Evolutionary conservation across 495 filamentous ascomycete species (phyloP), one percentile per base, ranked within the genome.

Genomic region (Collariella sp.): DNA sequence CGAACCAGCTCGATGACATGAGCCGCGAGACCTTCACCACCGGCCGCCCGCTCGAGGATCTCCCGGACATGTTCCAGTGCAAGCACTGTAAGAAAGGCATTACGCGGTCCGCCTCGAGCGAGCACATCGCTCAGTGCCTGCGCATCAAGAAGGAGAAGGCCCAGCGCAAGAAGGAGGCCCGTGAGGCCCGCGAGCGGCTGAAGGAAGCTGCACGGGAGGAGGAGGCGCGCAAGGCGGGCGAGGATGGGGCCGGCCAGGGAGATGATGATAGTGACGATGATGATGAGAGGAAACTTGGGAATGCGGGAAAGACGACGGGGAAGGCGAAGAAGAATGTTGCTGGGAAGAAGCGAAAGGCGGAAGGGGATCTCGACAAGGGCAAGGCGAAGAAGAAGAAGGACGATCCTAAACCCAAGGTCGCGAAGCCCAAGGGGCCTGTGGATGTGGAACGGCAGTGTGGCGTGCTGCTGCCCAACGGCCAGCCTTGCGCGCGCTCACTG

Each of bases 391-490:
- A 95, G 72, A 89, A 93, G 72, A 95, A 95, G 71, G 93, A 96
- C 69, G 91, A 97, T 57, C 88, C 89, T 2, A 96, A 96, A 65
- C 78, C 86, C 12, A 95, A 96, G 67, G 74, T 79, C 0, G 80
- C 88, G 4, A 95, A 95, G 58, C 87, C 89, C 0, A 96, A 96
- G 74, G 90, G 80, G 0, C 93, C 93, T 3, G 93, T 98, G 22
- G 94, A 98, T 71, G 93, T 98, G 24, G 93, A 97, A 71, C 86
- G 85, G 66, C 94, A 98, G 74, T 98, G 93, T 62, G 93, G 93
- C 77, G 93, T 98, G 18, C 77, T 82, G 40, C 79, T 96, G 41
- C 79, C 87, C 0, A 79, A 81, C 44, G 91, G 93, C 1, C 86
- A 87, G 20, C 87, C 86, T 50, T 98, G 93, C 64, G 93, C 93